Percentiles rank a stretch among this genome's conserved stretches.
Conservation (phyloP, 2,329 filamentous ascomycete species). For the Penicillium sclerotigenum region DNA sequence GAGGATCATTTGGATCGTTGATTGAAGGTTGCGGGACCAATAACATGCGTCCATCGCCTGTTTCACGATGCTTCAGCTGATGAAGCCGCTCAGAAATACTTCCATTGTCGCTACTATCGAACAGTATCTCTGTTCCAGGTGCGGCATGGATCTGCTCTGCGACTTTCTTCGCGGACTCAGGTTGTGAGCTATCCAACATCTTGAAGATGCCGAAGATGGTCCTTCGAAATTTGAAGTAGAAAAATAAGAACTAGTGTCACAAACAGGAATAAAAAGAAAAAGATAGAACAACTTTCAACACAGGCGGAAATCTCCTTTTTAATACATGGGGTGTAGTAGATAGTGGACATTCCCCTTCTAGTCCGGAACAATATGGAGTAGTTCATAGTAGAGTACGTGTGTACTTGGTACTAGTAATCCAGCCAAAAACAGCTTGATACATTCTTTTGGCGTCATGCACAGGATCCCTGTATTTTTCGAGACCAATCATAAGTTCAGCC, state of each 20-base stretch:
- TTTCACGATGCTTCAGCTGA: slow-evolving; percentile 23
- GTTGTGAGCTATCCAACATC: neutral
- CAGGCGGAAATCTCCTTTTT: neutral
- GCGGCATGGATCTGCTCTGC: neutral
- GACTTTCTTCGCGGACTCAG: neutral
- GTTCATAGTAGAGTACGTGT: neutral
- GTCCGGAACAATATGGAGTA: neutral
- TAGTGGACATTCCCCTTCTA: neutral
- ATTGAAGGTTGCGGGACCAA: slow-evolving; percentile 14
- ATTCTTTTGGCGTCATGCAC: neutral
- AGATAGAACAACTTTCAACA: neutral
- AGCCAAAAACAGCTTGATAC: neutral
- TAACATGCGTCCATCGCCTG: slow-evolving; percentile 12
- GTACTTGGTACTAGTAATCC: neutral
- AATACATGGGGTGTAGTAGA: neutral
- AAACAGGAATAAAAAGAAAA: neutral
- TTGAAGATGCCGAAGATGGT: neutral
- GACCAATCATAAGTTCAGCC: neutral
- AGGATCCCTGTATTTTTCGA: neutral
- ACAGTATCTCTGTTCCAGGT: slow-evolving; percentile 13
- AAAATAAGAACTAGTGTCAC: neutral
- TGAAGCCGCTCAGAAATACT: slow-evolving; percentile 8
- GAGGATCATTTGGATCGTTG: slow-evolving; percentile 15
- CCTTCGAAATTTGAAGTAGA: neutral
- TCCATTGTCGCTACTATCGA: slow-evolving; percentile 1